Base-by-base conservation (phyloP, 2,329 filamentous ascomycete genomes). In the Trichothecium roseum region DNA sequence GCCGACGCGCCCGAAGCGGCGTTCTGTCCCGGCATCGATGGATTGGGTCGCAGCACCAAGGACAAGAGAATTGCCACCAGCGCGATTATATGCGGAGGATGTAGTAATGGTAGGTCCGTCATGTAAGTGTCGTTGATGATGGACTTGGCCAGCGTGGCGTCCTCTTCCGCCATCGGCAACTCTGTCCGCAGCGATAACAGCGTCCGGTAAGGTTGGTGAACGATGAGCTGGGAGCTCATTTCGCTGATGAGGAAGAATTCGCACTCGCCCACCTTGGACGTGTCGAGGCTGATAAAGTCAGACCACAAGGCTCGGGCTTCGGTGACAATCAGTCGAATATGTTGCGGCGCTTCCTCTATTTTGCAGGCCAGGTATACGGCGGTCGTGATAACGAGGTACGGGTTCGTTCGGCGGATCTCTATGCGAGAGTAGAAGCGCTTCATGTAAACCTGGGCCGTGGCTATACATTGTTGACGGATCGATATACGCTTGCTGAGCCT, bases 301-400 rank as follows among this genome's bases (percentile, higher is more conserved):
- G 84, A 80, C 85, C 86, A 94, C 40, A 93, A 70, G 39, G 81
- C 75, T 24, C 86, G 78, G 4, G 88, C 86, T 57, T 98, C 91
- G 32, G 78, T 81, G 9, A 91, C 80, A 39, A 98, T 81, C 43
- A 94, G 74, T 20, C 91, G 77, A 50, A 98, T 96, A 56, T 98
- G 91, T 56, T 96, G 89, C 3, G 91, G 91, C 34, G 81, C 88
- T 58, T 98, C 91, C 57, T 98, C 91, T 77, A 94, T 94, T 62
- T 98, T 98, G 64, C 87, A 94, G 15, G 91, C 88, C 26, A 98
- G 68, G 56, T 98, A 98, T 41, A 96, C 72, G 5, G 89, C 84
- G 2, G 91, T 96, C n/a, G 87, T 81, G 44, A 94, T 73, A 39
- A 96, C 78, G 26, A 96, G 77, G 53, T 94, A 94, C 4, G 89